phyloP scores from a whole-genome alignment of 805 yeast genomes.

The Cyberlindnera xishuangbannaensis region DNA sequence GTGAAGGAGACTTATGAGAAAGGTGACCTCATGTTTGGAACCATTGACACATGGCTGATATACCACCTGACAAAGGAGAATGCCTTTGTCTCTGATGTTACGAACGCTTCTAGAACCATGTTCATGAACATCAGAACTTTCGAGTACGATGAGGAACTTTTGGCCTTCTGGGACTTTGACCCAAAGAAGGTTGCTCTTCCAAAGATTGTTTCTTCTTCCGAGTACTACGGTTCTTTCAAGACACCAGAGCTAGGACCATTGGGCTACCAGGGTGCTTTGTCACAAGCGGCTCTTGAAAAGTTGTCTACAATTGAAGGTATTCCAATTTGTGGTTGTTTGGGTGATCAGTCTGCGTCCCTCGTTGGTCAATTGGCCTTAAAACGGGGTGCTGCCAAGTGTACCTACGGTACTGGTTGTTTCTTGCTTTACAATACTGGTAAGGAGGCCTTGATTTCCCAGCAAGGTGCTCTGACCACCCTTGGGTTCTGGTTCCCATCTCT shows the following conservation, averaged over 20 bases:
- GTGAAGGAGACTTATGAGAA: slow-evolving; percentile 63
- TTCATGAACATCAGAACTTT: slow-evolving; percentile 76
- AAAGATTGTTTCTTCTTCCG: slow-evolving; percentile 71
- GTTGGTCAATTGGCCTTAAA: slow-evolving; percentile 88
- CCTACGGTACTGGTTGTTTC: slow-evolving; percentile 96
- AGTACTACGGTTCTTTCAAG: slow-evolving; percentile 66
- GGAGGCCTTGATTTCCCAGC: slow-evolving; percentile 59
- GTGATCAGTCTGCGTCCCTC: slow-evolving; percentile 90
- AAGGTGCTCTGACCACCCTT: slow-evolving; percentile 84
- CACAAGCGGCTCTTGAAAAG: slow-evolving; percentile 46
- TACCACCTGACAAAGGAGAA: slow-evolving; percentile 72
- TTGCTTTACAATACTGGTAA: slow-evolving; percentile 82
- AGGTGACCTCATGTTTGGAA: slow-evolving; percentile 85
- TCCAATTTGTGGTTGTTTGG: slow-evolving; percentile 86
- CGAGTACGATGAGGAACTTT: slow-evolving; percentile 69
- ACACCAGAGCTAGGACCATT: slow-evolving; percentile 51
- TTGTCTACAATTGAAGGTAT: slow-evolving; percentile 46
- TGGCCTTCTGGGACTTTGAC: slow-evolving; percentile 78
- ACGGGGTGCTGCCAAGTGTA: slow-evolving; percentile 86
- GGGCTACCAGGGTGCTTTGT: slow-evolving; percentile 46
- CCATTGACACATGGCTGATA: slow-evolving; percentile 91
- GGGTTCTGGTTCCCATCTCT: slow-evolving; percentile 84
- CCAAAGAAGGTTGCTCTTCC: slow-evolving; percentile 61
- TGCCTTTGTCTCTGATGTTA: slow-evolving; percentile 74
- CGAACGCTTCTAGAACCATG: slow-evolving; percentile 89